Conservation (phyloP, 192 early-diverging fungal species). For the Paraglomus brasilianum region DNA sequence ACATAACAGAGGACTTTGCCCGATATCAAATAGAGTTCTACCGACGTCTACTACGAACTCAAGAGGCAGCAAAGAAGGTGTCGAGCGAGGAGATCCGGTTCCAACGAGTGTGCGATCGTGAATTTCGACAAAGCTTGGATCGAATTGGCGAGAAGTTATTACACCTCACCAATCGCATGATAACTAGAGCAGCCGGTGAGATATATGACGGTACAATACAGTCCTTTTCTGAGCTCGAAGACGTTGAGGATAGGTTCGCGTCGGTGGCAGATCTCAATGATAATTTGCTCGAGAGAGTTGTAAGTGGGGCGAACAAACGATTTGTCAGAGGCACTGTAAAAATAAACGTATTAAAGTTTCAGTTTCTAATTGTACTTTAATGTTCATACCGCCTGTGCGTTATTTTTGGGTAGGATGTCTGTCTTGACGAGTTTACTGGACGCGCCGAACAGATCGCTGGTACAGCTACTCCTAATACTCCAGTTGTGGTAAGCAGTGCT, state of each 20-base stretch:
- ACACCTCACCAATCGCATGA: slow-evolving; percentile 33
- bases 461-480: slow-evolving; percentile 43
- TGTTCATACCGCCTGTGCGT: neutral
- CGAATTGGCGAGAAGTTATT: slow-evolving; percentile 29
- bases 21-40: too few relatives aligned
- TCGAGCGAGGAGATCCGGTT: neutral
- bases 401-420: slow-evolving; percentile 57
- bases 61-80: too few relatives aligned
- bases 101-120: neutral
- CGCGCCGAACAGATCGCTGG: slow-evolving; percentile 40
- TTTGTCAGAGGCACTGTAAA: neutral
- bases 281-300: slow-evolving; percentile 76
- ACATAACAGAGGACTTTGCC: too few relatives aligned
- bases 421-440: slow-evolving; percentile 69
- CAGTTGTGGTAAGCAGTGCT: slow-evolving; percentile 44
- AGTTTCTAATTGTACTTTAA: neutral
- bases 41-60: too few relatives aligned
- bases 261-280: slow-evolving; percentile 75
- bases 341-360: neutral
- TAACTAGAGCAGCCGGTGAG: slow-evolving; percentile 2
- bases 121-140: slow-evolving; percentile 28
- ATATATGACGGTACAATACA: slow-evolving; percentile 26
- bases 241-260: slow-evolving; percentile 64
- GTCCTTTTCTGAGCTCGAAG: slow-evolving; percentile 57
- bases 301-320: slow-evolving; percentile 35